These are phyloP conservation scores for Phaeosphaeria sp. DNA, from an alignment of 2,329 filamentous ascomycete species.

Conservation along the genomic window DNA sequence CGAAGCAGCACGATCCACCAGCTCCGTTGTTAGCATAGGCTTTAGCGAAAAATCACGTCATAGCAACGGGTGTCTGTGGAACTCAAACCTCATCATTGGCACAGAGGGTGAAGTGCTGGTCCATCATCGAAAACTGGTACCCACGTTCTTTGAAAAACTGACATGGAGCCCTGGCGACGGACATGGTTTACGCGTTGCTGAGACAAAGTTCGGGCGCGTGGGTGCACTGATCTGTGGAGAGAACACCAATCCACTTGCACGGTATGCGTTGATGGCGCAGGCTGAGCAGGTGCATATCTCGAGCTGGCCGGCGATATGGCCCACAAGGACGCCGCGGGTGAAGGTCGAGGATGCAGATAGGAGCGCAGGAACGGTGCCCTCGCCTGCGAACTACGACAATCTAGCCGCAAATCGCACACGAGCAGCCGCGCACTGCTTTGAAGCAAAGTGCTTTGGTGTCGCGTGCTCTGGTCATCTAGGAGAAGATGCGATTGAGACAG, in stretches of 20 bases:
- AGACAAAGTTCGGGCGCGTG: conserved; percentile 56
- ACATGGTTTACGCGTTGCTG: conserved; percentile 54
- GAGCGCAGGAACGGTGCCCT: neutral
- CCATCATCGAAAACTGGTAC: conserved; percentile 62
- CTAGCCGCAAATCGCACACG: conserved; percentile 60
- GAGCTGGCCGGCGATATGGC: conserved; percentile 63
- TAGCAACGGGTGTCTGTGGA: conserved; percentile 58
- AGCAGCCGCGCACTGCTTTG: conserved; percentile 63
- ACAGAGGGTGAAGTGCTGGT: conserved; percentile 54
- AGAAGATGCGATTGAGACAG: conserved; percentile 46
- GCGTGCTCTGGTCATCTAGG: conserved; percentile 56
- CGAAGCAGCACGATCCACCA: conserved; percentile 45
- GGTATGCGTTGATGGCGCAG: conserved; percentile 61
- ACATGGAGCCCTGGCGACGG: conserved; percentile 63
- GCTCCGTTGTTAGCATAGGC: conserved; percentile 56
- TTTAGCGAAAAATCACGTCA: conserved; percentile 56
- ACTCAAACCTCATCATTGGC: conserved; percentile 59
- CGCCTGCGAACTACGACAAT: conserved; percentile 58
- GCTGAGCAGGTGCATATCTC: conserved; percentile 63
- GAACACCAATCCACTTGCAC: conserved; percentile 63
- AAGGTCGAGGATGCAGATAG: neutral
- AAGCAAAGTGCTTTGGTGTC: conserved; percentile 64
- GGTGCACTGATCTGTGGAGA: conserved; percentile 63
- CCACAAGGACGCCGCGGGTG: conserved; percentile 46
- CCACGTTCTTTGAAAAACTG: conserved; percentile 65